Evolutionary conservation across 2,329 filamentous ascomycete species (phyloP).

Genomic region (Penicillium hordei): DNA sequence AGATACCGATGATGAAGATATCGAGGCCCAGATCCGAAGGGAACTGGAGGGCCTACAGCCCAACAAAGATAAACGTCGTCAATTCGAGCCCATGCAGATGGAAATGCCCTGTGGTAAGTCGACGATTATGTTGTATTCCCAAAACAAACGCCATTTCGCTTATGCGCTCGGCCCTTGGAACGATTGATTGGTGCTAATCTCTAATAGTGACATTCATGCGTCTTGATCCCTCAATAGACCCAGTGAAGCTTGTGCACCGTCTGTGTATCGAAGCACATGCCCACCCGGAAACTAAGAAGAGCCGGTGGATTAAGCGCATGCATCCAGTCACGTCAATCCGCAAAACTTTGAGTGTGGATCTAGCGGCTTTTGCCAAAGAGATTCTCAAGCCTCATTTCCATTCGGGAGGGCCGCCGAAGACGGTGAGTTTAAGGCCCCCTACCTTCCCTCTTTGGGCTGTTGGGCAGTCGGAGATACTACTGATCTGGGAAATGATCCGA

Average conservation of each 20-base stretch:
- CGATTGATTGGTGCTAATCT: constrained; percentile 25
- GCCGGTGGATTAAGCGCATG: constrained; percentile 60
- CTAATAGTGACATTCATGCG: constrained; percentile 58
- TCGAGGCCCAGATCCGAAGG: constrained; percentile 60
- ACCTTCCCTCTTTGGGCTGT: not conserved
- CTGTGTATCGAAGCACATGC: constrained; percentile 58
- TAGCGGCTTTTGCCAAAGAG: constrained; percentile 56
- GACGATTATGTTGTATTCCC: not conserved
- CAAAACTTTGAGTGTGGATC: constrained; percentile 57
- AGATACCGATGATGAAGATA: constrained; percentile 50
- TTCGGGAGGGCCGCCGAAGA: constrained; percentile 50
- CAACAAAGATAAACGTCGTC: constrained; percentile 46
- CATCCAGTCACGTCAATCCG: constrained; percentile 60
- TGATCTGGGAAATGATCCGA: constrained; percentile 1
- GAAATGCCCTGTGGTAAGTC: constrained; percentile 51
- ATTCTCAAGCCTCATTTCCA: constrained; percentile 63
- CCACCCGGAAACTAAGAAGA: constrained; percentile 52
- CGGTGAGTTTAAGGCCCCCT: constrained; percentile 44
- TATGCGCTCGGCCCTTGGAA: constrained; percentile 12
- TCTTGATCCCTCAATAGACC: constrained; percentile 57
- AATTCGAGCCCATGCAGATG: constrained; percentile 55
- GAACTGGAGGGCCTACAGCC: constrained; percentile 57
- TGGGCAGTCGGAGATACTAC: not conserved
- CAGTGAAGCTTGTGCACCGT: constrained; percentile 58
- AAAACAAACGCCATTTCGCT: constrained; percentile 5